These are phyloP conservation scores for Zanthoxylum bungeanum DNA, from an alignment of 345 rosid species.

Conservation along the genomic window DNA sequence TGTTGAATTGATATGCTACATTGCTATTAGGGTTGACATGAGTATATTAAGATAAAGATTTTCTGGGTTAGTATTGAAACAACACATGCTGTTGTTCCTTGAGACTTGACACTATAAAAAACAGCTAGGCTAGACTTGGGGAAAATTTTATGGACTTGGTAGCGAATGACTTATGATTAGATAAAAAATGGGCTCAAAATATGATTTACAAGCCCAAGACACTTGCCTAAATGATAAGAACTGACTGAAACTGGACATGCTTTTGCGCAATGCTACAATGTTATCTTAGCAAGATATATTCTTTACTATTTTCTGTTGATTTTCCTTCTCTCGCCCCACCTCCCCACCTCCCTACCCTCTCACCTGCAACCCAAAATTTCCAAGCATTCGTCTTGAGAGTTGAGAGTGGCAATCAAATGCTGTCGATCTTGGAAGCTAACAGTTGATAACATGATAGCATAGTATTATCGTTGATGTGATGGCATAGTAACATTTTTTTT, in stretches of 20 bases:
- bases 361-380: not conserved
- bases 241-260: not conserved
- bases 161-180: not conserved
- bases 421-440: not conserved
- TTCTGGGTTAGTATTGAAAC: not conserved
- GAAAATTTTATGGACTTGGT: not conserved
- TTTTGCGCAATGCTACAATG: not conserved
- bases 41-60: not conserved
- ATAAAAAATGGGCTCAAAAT: not conserved
- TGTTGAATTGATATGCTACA: not conserved
- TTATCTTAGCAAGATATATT: not conserved
- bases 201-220: not conserved
- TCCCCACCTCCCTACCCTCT: not conserved
- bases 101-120: not conserved
- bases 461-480: not conserved
- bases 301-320: not conserved
- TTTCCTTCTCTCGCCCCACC: not conserved
- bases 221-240: not conserved
- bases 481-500: constrained; percentile 10
- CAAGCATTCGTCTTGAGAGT: not conserved
- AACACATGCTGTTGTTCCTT: not conserved
- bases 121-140: not conserved
- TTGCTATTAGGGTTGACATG: not conserved
- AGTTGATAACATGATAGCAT: not conserved
- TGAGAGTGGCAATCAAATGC: not conserved